A percentile compares a stretch with the other conserved stretches of the same genome.
Conservation (phyloP, 331 rosid species). For the Quercus tomentella region DNA sequence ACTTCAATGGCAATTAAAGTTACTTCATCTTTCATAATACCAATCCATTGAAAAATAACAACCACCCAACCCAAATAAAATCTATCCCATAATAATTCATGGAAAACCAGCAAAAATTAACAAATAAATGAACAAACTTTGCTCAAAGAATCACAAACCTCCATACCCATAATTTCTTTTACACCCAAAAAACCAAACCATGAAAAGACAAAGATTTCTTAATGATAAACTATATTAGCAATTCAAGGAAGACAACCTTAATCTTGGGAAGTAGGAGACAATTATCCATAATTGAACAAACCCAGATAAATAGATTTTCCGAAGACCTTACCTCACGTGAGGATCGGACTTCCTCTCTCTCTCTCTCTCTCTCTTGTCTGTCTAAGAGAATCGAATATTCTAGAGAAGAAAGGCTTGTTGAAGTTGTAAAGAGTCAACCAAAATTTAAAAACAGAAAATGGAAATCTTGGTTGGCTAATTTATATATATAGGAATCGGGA, state of each 20-base stretch:
- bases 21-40: background rate
- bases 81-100: background rate
- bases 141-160: background rate
- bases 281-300: background rate
- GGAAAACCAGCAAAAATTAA: constrained; percentile 10
- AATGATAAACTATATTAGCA: background rate
- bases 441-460: background rate
- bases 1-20: background rate
- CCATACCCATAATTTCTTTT: background rate
- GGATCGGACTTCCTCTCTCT: background rate
- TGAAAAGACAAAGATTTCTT: background rate
- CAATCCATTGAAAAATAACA: background rate
- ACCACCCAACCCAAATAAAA: background rate
- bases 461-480: background rate
- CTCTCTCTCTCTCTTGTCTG: background rate
- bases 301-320: background rate
- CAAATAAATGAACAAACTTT: background rate
- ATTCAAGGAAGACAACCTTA: background rate
- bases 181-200: background rate
- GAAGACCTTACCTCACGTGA: constrained; percentile 9
- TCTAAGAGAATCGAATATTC: constrained; percentile 1
- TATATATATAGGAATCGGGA: background rate
- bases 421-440: background rate
- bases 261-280: background rate
- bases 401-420: background rate